Evolutionary conservation across 1,284 basidiomycete species (phyloP), one percentile per base, ranked within the genome.

Genomic region (Ustilago trichophora): DNA sequence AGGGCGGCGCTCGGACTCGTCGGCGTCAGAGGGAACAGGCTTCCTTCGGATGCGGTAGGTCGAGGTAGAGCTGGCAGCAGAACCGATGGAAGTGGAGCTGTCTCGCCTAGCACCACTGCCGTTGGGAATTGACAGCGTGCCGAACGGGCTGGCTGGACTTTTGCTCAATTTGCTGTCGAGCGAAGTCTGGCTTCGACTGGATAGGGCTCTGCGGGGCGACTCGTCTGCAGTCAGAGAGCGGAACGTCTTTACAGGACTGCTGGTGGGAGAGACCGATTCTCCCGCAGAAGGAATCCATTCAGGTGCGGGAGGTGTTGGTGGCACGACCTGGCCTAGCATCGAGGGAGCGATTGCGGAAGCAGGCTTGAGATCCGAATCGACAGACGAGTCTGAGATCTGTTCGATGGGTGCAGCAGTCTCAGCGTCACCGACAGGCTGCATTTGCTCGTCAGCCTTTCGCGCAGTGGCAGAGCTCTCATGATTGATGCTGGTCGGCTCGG

Each of bases 41-140:
- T 72, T 72, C 21, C 58, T 57, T 13, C 57, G 54, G 22, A 72
- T 57, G 21, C 68, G 50, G 33, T 63, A 68, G 10, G 68, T 72
- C 22, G 68, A 72, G 8, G 58, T 55, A 6, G 68, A 63, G 31
- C 58, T 66, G 34, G 47, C 38, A 12, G 46, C 54, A 25, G 64
- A 63, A n/a, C 29, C 52, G 8, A 60, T 31, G 2, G 68, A 72
- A 6, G 47, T 41, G 4, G 57, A 31, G 42, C 68, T 68, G 22
- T 40, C 51, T 2, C 64, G 47, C 22, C 65, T 48, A 25, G 26
- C 43, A 6, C 27, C 32, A n/a, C 13, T 42, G 6, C 32, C 49
- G 26, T 48, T 64, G 0, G 32, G 16, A 31, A 36, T 60, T 25
- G 29, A 41, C 3, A 64, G 60, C 25, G 60, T 47, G 5, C 41